Evolutionary conservation across 2,329 filamentous ascomycete genomes (phyloP).

Genomic region (Diplocarpon mali): DNA sequence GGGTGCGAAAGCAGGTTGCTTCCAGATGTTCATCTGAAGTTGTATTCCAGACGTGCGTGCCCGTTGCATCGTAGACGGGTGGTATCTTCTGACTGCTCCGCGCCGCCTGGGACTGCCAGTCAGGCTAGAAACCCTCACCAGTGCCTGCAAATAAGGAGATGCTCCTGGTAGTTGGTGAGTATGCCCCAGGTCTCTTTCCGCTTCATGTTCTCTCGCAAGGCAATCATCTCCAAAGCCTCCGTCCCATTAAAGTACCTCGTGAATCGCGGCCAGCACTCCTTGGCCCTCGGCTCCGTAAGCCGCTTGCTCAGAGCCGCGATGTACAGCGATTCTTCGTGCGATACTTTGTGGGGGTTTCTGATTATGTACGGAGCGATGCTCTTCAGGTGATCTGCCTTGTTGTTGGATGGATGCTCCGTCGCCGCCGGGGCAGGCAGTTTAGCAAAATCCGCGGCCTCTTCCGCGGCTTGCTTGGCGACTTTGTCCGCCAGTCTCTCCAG

Average conservation of each 20-base stretch:
- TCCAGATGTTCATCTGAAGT: too few relatives aligned
- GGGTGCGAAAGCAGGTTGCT: too few relatives aligned
- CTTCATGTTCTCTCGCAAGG: constrained; percentile 76
- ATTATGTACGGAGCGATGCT: constrained; percentile 56
- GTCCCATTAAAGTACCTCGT: constrained; percentile 79
- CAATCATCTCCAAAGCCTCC: constrained; percentile 75
- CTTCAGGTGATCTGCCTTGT: constrained; percentile 45
- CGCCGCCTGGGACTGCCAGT: too few relatives aligned
- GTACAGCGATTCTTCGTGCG: constrained; percentile 66
- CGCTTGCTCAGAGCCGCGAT: constrained; percentile 47
- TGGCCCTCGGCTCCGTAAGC: constrained; percentile 38
- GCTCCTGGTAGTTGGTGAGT: constrained; percentile 54
- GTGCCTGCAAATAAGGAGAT: constrained; percentile 56
- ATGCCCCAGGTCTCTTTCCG: constrained; percentile 67
- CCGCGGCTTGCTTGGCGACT: constrained; percentile 40
- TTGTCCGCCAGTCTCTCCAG: constrained; percentile 47
- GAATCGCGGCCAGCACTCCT: constrained; percentile 60
- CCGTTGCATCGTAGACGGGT: too few relatives aligned
- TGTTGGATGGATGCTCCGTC: constrained; percentile 45
- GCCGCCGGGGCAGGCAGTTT: constrained; percentile 31
- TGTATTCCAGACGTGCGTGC: too few relatives aligned
- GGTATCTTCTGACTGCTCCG: too few relatives aligned
- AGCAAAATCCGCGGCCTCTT: constrained; percentile 23
- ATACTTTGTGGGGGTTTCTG: constrained; percentile 66
- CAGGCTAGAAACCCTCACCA: constrained; percentile 38